phyloP scores from a whole-genome alignment of 768 basidiomycete species.

The Mycena vitilis region DNA sequence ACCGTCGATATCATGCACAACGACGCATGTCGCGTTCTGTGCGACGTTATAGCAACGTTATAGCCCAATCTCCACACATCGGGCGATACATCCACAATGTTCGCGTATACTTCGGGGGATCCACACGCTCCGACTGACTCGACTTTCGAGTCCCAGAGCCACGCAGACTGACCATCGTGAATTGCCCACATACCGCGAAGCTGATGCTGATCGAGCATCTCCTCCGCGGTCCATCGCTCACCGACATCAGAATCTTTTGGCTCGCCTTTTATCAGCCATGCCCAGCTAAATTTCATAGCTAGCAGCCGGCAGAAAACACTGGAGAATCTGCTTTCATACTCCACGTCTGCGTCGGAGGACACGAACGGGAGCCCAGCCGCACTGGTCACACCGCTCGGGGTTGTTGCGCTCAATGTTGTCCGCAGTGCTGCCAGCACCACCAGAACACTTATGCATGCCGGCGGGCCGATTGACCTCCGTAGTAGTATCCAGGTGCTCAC shows the following conservation, averaged over 20 bases:
- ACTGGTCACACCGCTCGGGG: not conserved
- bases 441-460: not conserved
- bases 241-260: constrained; percentile 12
- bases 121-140: not conserved
- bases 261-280: constrained; percentile 3
- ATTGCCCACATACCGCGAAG: constrained; percentile 13
- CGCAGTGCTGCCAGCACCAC: constrained; percentile 2
- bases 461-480: constrained; percentile 13
- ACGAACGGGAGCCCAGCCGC: not conserved
- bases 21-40: constrained; percentile 9
- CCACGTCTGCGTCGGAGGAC: constrained; percentile 14
- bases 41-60: not conserved
- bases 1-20: constrained; percentile 16
- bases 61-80: no score
- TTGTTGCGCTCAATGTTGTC: constrained; percentile 2
- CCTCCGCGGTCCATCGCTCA: constrained; percentile 3
- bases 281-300: constrained; percentile 6
- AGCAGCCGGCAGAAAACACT: not conserved
- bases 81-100: constrained; percentile 13
- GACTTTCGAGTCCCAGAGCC: constrained; percentile 11
- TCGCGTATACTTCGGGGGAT: constrained; percentile 12
- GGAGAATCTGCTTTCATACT: constrained; percentile 8
- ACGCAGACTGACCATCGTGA: constrained; percentile 17
- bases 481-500: not conserved
- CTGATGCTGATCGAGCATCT: constrained; percentile 11